Percentiles rank a stretch among this genome's conserved stretches.
Conservation (phyloP, 441 rosid genomes). For the Pelargonium myrrhifolium region DNA sequence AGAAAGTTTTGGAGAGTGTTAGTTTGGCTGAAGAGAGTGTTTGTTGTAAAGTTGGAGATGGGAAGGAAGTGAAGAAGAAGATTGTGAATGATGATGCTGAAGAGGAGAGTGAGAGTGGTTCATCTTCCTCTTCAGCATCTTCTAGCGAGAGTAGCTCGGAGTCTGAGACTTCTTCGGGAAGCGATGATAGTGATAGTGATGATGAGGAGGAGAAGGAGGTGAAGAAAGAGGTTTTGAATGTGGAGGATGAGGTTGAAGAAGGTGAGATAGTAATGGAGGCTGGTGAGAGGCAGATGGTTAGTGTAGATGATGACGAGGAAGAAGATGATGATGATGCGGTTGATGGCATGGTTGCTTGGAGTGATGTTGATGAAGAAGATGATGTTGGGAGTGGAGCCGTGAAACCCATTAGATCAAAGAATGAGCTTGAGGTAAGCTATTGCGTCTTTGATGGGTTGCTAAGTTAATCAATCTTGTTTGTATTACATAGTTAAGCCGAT, state of each 20-base stretch:
- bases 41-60: slow-evolving; percentile 12
- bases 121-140: slow-evolving; percentile 29
- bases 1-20: slow-evolving; percentile 44
- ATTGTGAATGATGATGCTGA: neutral
- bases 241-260: slow-evolving; percentile 58
- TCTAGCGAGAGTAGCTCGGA: slow-evolving; percentile 18
- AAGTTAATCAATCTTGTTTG: neutral
- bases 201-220: slow-evolving; percentile 21
- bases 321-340: slow-evolving; percentile 2
- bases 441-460: neutral
- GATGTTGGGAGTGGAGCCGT: slow-evolving; percentile 26
- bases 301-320: slow-evolving; percentile 3
- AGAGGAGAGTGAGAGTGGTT: slow-evolving; percentile 6
- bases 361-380: slow-evolving; percentile 25
- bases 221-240: slow-evolving; percentile 21
- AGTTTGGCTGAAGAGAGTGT: slow-evolving; percentile 24
- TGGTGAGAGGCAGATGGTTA: slow-evolving; percentile 27
- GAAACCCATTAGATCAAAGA: slow-evolving; percentile 73
- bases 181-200: slow-evolving; percentile 8
- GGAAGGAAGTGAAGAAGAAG: slow-evolving; percentile 9
- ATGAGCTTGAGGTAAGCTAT: slow-evolving; percentile 60
- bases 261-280: slow-evolving; percentile 59
- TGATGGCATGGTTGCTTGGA: slow-evolving; percentile 13
- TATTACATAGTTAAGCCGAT: neutral
- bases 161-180: slow-evolving; percentile 12